Conservation (phyloP, 2,329 filamentous ascomycete species). For the Ceratocystiopsis sp. region DNA sequence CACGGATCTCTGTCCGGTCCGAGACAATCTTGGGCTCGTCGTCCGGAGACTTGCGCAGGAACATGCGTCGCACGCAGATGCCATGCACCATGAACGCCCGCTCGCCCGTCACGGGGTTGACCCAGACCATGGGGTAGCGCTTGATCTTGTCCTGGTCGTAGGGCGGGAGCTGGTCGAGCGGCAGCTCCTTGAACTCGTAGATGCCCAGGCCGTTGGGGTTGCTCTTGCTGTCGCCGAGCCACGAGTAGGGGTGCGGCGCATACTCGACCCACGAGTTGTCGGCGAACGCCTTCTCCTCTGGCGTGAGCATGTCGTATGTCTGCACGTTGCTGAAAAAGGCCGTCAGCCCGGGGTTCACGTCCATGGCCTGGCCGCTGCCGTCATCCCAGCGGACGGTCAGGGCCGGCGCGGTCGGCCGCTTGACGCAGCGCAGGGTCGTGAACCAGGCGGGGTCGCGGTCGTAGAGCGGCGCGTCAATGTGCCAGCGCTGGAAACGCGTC, state of each 20-base stretch:
- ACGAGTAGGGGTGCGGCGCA: slow-evolving; percentile 25
- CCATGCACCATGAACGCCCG: slow-evolving; percentile 27
- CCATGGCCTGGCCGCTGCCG: slow-evolving; percentile 21
- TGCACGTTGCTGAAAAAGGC: slow-evolving; percentile 27
- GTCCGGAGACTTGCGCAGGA: slow-evolving; percentile 17
- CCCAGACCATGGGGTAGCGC: slow-evolving; percentile 28
- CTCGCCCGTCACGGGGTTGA: slow-evolving; percentile 24
- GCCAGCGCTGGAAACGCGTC: slow-evolving; percentile 29
- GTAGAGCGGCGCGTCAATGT: slow-evolving; percentile 29
- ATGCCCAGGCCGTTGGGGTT: slow-evolving; percentile 24
- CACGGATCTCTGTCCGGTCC: slow-evolving; percentile 20
- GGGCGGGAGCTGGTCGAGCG: slow-evolving; percentile 19
- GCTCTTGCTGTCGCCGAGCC: slow-evolving; percentile 24
- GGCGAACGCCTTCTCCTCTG: slow-evolving; percentile 22
- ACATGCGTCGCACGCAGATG: slow-evolving; percentile 21
- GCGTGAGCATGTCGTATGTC: slow-evolving; percentile 22
- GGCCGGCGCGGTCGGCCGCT: slow-evolving; percentile 19
- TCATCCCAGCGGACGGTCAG: slow-evolving; percentile 15
- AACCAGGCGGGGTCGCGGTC: slow-evolving; percentile 17
- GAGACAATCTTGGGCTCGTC: slow-evolving; percentile 20
- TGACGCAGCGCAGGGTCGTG: slow-evolving; percentile 19
- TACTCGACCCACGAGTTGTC: slow-evolving; percentile 30
- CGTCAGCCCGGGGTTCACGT: slow-evolving; percentile 23
- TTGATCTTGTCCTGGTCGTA: slow-evolving; percentile 18
- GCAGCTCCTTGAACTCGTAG: slow-evolving; percentile 21